phyloP scores from a whole-genome alignment of 345 rosid species.

The Lepidium didymum region DNA sequence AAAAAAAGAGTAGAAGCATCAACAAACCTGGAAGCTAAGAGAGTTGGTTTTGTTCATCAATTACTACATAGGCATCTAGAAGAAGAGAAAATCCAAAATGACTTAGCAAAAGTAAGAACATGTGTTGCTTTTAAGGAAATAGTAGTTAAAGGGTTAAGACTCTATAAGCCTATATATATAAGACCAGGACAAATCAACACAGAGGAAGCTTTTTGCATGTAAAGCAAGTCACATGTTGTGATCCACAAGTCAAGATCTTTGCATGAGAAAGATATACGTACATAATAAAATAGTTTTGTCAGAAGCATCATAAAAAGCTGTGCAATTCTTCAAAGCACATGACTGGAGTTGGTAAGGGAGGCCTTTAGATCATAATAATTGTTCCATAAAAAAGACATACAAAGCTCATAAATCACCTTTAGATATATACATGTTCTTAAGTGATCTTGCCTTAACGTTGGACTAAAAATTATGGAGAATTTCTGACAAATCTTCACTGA shows the following conservation, averaged over 20 bases:
- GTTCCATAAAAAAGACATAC: not conserved
- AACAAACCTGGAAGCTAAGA: slow-evolving; percentile 5
- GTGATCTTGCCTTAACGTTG: not conserved
- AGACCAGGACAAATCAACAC: slow-evolving; percentile 18
- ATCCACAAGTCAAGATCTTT: slow-evolving; percentile 24
- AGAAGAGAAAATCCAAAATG: slow-evolving; percentile 4
- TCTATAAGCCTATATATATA: not conserved
- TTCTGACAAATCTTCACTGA: not conserved
- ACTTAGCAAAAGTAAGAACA: slow-evolving; percentile 6
- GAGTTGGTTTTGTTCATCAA: slow-evolving; percentile 9
- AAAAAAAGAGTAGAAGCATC: not conserved
- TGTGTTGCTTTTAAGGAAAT: slow-evolving; percentile 18
- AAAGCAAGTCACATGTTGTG: slow-evolving; percentile 29
- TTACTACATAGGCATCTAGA: not conserved
- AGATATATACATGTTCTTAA: slow-evolving; percentile 11
- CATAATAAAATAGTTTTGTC: slow-evolving; percentile 1
- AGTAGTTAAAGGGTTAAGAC: slow-evolving; percentile 19
- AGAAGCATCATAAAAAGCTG: slow-evolving; percentile 23
- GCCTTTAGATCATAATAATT: not conserved
- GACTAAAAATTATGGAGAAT: not conserved
- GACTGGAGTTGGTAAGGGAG: slow-evolving; percentile 23
- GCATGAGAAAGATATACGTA: slow-evolving; percentile 20
- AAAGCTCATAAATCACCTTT: slow-evolving; percentile 1
- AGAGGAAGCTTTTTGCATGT: slow-evolving; percentile 26
- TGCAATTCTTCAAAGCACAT: slow-evolving; percentile 22